These are phyloP conservation scores for Curvularia hawaiiensis DNA, from an alignment of 2,329 filamentous ascomycete species.

Conservation along the genomic window DNA sequence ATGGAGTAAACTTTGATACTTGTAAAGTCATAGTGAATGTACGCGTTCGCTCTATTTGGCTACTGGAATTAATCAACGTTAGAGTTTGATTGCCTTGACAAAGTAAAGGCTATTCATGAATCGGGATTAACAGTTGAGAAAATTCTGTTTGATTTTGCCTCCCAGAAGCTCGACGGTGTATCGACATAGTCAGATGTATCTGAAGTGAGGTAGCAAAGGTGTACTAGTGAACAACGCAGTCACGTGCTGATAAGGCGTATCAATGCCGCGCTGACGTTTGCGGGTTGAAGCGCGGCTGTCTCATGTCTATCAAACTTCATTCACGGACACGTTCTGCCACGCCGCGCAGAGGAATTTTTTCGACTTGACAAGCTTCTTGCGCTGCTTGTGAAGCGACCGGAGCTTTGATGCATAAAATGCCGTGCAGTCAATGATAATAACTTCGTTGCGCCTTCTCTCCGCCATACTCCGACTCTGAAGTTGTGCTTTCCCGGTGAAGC, in stretches of 20 bases:
- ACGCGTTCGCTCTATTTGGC: conserved; percentile 16
- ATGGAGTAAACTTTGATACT: conserved; percentile 11
- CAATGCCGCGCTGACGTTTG: conserved; percentile 12
- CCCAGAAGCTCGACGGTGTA: neutral
- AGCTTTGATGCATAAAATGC: conserved; percentile 3
- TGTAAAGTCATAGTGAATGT: conserved; percentile 38
- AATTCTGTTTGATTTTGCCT: neutral
- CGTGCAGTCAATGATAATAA: conserved; percentile 9
- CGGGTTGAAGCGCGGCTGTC: conserved; percentile 11
- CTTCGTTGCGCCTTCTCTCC: conserved; percentile 22
- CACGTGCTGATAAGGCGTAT: conserved; percentile 23
- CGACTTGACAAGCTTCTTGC: neutral
- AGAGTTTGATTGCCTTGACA: neutral
- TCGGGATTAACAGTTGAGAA: neutral
- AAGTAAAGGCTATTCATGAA: neutral
- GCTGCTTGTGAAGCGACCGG: neutral
- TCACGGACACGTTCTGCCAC: conserved; percentile 3
- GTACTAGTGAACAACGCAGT: neutral
- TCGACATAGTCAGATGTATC: neutral
- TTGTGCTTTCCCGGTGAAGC: conserved; percentile 3
- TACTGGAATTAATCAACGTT: neutral
- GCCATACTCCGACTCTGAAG: conserved; percentile 13
- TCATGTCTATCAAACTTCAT: conserved; percentile 11
- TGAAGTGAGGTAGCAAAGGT: neutral
- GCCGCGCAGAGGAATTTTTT: neutral